Evolutionary conservation across 768 basidiomycete species (phyloP), one percentile per base, ranked within the genome.

Genomic region (Tricholoma furcatifolium): DNA sequence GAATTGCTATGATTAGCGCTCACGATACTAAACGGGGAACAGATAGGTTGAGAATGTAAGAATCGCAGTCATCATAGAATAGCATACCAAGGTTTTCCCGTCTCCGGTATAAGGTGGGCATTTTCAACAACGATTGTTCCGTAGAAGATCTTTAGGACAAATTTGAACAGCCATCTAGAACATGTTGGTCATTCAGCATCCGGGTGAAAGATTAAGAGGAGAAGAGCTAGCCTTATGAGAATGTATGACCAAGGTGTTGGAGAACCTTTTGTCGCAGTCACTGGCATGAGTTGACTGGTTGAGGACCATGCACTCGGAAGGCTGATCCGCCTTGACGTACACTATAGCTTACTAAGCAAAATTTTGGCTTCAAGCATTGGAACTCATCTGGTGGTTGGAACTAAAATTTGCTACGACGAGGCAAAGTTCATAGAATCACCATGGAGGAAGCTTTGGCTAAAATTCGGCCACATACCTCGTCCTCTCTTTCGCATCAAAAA

Each of bases 81-180:
- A 10, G 43, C 74, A 59, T 58, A 89, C 91, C 88, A 91, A 60
- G 93, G 88, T 49, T 74, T 70, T 3, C 92, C 93, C 10, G 79
- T 84, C 60, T 74, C 68, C 18, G 91, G 90, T 46, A 95, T 82
- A 46, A 82, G 69, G 42, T 91, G 72, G 3, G 74, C 74, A 63
- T 89, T 88, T 67, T 95, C 91, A 14, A 95, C 79, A 21, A 94
- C 88, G 51, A 95, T 92, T 9, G 86, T 82, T 1, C 90, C 90
- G 67, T 95, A 95, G 71, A 95, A 95, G 56, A 93, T 89, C 65
- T 90, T 90, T 62, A 95, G 83, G 2, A 93, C 91, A 59, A 93
- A 86, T 59, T 80, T 81, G 66, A 91, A 92, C 24, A 91, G 73
- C 15, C 84, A 64, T 32, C 88, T 91, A 47, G 34, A 20, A 23